phyloP scores from a whole-genome alignment of 2,329 filamentous ascomycete species.

The Rugonectria rugulosa region DNA sequence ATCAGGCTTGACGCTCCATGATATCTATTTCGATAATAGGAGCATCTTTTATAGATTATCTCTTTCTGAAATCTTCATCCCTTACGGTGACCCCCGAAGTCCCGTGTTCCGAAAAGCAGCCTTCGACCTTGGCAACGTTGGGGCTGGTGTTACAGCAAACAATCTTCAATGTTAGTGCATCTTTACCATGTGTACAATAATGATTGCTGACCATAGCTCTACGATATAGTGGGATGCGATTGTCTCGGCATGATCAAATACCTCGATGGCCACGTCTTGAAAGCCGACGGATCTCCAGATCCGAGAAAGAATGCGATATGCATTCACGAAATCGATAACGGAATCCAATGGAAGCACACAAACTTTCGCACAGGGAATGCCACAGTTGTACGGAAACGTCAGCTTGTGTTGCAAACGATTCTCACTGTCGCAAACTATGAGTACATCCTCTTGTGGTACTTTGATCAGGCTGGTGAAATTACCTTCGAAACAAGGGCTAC shows the following conservation, averaged over 20 bases:
- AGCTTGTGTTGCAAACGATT: constrained; percentile 73
- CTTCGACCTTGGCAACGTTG: constrained; percentile 76
- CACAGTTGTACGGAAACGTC: constrained; percentile 64
- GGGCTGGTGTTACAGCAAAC: constrained; percentile 72
- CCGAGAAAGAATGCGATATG: constrained; percentile 67
- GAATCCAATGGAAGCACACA: constrained; percentile 77
- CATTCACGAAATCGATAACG: constrained; percentile 74
- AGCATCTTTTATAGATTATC: constrained; percentile 70
- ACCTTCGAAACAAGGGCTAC: constrained; percentile 70
- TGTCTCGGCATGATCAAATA: constrained; percentile 73
- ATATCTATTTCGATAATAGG: constrained; percentile 69
- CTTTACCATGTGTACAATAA: not conserved
- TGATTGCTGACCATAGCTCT: not conserved
- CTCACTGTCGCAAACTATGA: constrained; percentile 76
- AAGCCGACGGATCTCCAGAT: constrained; percentile 60
- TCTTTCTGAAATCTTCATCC: constrained; percentile 73
- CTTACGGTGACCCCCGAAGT: constrained; percentile 68
- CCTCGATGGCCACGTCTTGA: constrained; percentile 64
- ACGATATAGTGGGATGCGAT: constrained; percentile 72
- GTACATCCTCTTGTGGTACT: constrained; percentile 61
- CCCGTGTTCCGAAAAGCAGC: constrained; percentile 71
- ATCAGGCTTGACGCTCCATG: constrained; percentile 60
- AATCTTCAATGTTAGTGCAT: constrained; percentile 61
- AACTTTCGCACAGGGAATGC: constrained; percentile 70
- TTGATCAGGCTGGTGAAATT: constrained; percentile 69